Evolutionary conservation across 2,329 filamentous ascomycete genomes (phyloP), one percentile per base, ranked within the genome.

Genomic region (Aspergillus sp.): DNA sequence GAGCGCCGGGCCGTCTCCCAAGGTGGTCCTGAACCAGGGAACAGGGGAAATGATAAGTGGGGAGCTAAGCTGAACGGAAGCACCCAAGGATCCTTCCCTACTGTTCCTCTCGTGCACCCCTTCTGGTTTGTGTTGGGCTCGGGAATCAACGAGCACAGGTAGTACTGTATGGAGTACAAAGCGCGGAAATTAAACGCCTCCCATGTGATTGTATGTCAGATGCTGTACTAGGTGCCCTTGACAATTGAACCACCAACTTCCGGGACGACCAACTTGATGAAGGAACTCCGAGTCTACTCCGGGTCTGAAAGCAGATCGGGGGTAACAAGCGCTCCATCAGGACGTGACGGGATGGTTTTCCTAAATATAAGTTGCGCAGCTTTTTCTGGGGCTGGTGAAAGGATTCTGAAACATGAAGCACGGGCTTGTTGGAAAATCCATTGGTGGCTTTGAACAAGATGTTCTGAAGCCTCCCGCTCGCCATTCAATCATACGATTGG

Each of bases 351-450:
- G 43, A 30, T 17, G 41, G 19, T 6, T 13, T 49, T 28, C 45
- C 47, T 32, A 41, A 25, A 38, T 13, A 55, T 28, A 59, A 55
- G 39, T 32, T n/a, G 25, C 19, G 12, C 19, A 15, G 39, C 25
- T 13, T 57, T 39, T 28, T 28, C 58, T 23, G 51, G 19, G 43
- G 43, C 39, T 17, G n/a, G 48, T 23, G 21, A 39, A 38, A 48
- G 38, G 41, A 51, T 10, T 52, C 51, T 63, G 59, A 61, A 65
- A 66, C 65, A 66, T 63, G 56, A 64, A 66, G 64, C 63, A 67
- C 28, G 55, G 56, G 59, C 58, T 65, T 56, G 49, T 56, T 47
- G 63, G 62, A 64, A 64, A 60, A 65, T 64, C 58, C 36, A 47
- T 19, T 58, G 17, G 23, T 32, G 43, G 28, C 23, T 51, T 17